Evolutionary conservation across 2,329 filamentous ascomycete species (phyloP), one percentile per base, ranked within the genome.

Genomic region (Arachnomyces sp.): DNA sequence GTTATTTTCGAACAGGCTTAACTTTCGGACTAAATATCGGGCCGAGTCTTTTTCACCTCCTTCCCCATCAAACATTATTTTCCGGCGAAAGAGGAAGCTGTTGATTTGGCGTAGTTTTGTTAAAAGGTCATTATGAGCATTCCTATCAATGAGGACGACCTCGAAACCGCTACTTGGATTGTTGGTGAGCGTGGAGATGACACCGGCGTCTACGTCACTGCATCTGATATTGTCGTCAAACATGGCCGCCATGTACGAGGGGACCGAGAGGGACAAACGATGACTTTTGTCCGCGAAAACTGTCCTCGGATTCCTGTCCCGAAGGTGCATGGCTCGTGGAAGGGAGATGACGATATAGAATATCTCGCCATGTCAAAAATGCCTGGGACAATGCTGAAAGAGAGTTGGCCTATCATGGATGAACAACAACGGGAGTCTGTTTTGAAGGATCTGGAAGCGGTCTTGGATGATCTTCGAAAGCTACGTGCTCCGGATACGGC

Each of bases 231-330:
- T 40, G 38, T 52, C 12, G 51, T 54, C 28, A 56, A 55, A 43
- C 53, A 52, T 43, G 55, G 53, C 3, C 39, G 41, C 29, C 36
- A 39, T 8, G 38, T 57, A 16, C 38, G 34, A 11, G 38, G 40
- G 32, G 31, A 54, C n/a, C 41, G 52, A 33, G 55, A 59, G 49
- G 52, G 46, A 17, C 42, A 48, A 40, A 55, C 51, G 28, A 55
- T 57, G 50, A 42, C 49, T 11, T 53, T 56, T 35, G 43, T 57
- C 36, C 25, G 39, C 25, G 36, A 39, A 21, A 32, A 29, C 13
- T 45, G 43, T 40, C 52, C 53, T n/a, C 41, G 31, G 25, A 37
- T 58, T 9, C 50, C 47, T 32, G 47, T 60, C 9, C 56, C 54
- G 9, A 32, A 41, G 18, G 49, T 59, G 2, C 52, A 56, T 37